Evolutionary conservation across 306 rosid genomes (phyloP).

Genomic region (Inga leiocalycina): DNA sequence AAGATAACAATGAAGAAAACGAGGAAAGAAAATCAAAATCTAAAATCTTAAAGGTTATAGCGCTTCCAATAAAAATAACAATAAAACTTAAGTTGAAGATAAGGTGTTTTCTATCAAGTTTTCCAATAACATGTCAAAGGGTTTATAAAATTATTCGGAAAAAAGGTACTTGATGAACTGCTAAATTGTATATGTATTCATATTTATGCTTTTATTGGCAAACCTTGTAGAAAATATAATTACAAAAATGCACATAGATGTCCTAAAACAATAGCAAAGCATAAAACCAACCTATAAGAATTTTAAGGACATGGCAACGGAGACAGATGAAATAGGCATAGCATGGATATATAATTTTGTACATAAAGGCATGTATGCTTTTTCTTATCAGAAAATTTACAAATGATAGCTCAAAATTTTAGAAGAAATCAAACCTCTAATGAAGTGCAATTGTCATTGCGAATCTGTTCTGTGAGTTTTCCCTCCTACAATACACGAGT

Average conservation of each 20-base stretch:
- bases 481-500: slow-evolving; percentile 58
- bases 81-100: not conserved
- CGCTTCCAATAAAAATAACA: not conserved
- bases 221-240: not conserved
- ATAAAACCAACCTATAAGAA: slow-evolving; percentile 7
- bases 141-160: not conserved
- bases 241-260: not conserved
- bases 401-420: slow-evolving; percentile 8
- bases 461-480: slow-evolving; percentile 62
- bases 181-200: not conserved
- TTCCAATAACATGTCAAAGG: not conserved
- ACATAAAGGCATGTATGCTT: slow-evolving; percentile 24
- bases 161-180: not conserved
- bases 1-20: slow-evolving; percentile 32
- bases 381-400: slow-evolving; percentile 15
- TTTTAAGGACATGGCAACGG: not conserved
- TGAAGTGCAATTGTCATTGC: slow-evolving; percentile 51
- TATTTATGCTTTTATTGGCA: not conserved
- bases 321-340: slow-evolving; percentile 12
- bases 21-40: slow-evolving; percentile 1
- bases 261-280: slow-evolving; percentile 23
- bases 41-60: slow-evolving; percentile 6
- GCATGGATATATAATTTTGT: slow-evolving; percentile 26
- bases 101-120: not conserved
- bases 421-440: slow-evolving; percentile 56